Base-by-base conservation (phyloP, 345 rosid species). In the Orychophragmus violaceus region DNA sequence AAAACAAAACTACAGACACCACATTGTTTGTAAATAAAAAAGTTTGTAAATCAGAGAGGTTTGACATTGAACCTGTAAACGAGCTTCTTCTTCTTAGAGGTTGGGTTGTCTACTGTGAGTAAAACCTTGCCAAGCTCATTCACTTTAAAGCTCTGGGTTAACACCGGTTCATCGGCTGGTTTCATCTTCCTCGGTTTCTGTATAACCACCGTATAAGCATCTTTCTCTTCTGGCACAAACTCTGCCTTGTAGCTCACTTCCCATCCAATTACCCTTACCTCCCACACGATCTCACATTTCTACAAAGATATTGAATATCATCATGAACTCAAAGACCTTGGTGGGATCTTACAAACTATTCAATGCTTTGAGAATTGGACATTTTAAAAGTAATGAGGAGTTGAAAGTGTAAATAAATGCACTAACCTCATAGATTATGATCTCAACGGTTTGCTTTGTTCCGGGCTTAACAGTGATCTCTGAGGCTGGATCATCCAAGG, bases 221-320 rank as follows among this genome's bases (percentile, higher is more conserved):
- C 92, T 68, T 81, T 82, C 27, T 78, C 76, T 53, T 84, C 79
- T 0, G 98, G 98, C 71, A 81, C 85, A 57, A 93, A 93, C 74
- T 93, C 97, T 2, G 97, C 90, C 32, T 86, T 82, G 58, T 80
- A 87, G 65, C 81, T 87, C 74, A 90, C 91, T 54, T 90, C 96
- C 98, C 98, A 92, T 21, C 93, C 98, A 22, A 87, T 88, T 6
- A 90, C 98, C 21, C 97, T 82, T 56, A 87, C 27, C 79, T 93
- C 97, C 97, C 97, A 93, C 50, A 82, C 82, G 12, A 87, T 74
- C 27, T 79, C 70, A 70, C 98, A 92, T 84, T 77, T 84, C 95
- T 92, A 80, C 74, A 30, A 6, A 62, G 4, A 1, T n/a, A 21
- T 29, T 8, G 2, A 13, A 11, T 13, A 28, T 11, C 44, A 66